Evolutionary conservation across 2,329 filamentous ascomycete genomes (phyloP).

Genomic region (Aspergillus felis): DNA sequence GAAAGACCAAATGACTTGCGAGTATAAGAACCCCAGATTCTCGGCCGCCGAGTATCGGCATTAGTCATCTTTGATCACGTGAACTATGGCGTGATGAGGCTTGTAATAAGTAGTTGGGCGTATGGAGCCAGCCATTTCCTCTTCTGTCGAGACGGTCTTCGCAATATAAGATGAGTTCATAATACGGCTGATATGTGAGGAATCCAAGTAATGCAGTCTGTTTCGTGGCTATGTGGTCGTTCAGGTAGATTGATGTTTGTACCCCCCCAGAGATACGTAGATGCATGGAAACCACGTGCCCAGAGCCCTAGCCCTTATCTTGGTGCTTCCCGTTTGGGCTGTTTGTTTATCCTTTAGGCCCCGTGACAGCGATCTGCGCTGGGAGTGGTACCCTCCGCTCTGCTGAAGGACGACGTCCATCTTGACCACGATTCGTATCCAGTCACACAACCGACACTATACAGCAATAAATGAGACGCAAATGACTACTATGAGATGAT

Average conservation of each 20-base stretch:
- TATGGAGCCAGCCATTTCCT: not conserved
- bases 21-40: constrained; percentile 2
- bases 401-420: constrained; percentile 1
- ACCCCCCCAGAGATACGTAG: too few relatives aligned
- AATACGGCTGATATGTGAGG: not conserved
- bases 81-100: constrained; percentile 11
- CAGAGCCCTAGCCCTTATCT: constrained; percentile 30
- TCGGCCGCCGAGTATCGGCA: constrained; percentile 19
- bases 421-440: not conserved
- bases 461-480: not conserved
- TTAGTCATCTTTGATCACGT: constrained; percentile 21
- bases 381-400: constrained; percentile 8
- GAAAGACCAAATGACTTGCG: not conserved
- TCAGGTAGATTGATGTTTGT: not conserved
- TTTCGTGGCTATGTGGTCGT: not conserved
- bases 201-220: not conserved
- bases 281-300: constrained; percentile 18
- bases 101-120: not conserved
- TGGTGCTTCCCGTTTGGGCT: constrained; percentile 32
- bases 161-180: not conserved
- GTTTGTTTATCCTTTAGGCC: constrained; percentile 34
- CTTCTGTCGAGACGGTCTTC: not conserved
- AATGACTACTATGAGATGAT: constrained; percentile 13
- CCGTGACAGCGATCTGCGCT: constrained; percentile 17
- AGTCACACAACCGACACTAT: not conserved